Base-by-base conservation (phyloP, 2,329 filamentous ascomycete species). In the Trichophyton rubrum region DNA sequence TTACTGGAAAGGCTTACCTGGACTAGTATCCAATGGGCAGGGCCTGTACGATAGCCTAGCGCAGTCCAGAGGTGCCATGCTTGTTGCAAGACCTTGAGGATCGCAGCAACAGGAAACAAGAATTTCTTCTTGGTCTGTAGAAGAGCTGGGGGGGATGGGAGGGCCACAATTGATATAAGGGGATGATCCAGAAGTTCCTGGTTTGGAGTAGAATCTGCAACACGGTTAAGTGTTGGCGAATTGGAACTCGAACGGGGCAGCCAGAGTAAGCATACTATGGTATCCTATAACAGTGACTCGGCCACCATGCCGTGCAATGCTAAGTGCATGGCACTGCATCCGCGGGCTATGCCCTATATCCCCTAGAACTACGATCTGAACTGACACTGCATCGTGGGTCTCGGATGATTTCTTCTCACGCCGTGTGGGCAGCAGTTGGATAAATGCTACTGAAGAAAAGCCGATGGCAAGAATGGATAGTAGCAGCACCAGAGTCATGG, bases 241-340 rank as follows among this genome's bases (percentile, higher is more conserved):
- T 43, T 5, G 41, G 53, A 53, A 43, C 20, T 51, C 22, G 22
- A 13, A 51, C 24, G 24, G 45, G 24, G 24, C 45, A 15, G 22
- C 40, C 11, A 47, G 47, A 27, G 35, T 7, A 3, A 60, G 56
- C 70, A 63, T 72, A 91, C 90, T 89, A 71, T 86, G 80, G 71
- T 96, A 97, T 53, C 92, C 93, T 66, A 99, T 86, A 11, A 99
- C 77, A 70, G 92, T 85, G 20, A 96, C 92, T 38, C 81, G 80
- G 5, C 85, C 87, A 24, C 89, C 89, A 69, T 90, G 85, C 68
- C 86, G 88, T 45, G 90, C 89, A 68, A 97, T 85, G 71, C 92
- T 97, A 66, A 96, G 78, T 20, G 92, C 92, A 80, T 99, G 93
- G 68, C 99, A 97, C 71, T 97, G 91, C 92, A 99, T 99, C 61